phyloP scores from a whole-genome alignment of 768 basidiomycete genomes.

The Psilocybe cyanescens region DNA sequence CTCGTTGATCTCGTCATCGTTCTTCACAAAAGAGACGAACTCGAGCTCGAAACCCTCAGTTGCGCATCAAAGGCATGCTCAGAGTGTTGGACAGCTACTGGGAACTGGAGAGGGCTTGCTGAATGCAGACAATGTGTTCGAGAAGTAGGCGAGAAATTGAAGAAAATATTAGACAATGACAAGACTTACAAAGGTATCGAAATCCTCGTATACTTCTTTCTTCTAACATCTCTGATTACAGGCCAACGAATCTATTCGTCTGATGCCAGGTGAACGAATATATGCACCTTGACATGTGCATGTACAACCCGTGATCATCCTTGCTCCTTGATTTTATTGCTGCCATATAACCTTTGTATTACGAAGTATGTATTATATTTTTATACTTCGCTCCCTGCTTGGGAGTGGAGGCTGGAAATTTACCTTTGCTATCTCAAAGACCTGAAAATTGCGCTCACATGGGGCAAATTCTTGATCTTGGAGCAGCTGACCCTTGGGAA shows the following conservation, averaged over 20 bases:
- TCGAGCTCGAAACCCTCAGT: constrained; percentile 79
- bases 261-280: constrained; percentile 35
- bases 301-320: not conserved
- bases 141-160: constrained; percentile 63
- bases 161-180: constrained; percentile 59
- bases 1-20: constrained; percentile 75
- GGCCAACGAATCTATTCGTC: not conserved
- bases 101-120: constrained; percentile 69
- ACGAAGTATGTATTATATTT: constrained; percentile 2
- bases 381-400: not conserved
- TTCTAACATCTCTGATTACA: not conserved
- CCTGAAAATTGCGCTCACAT: no score
- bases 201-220: constrained; percentile 11
- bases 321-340: not conserved
- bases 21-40: constrained; percentile 66
- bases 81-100: constrained; percentile 80
- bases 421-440: not conserved
- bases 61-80: constrained; percentile 73
- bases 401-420: not conserved
- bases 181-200: constrained; percentile 44
- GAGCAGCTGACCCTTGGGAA: no score
- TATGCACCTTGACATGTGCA: constrained; percentile 37
- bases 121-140: constrained; percentile 66
- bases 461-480: no score
- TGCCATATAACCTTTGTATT: not conserved